A percentile compares a stretch with the other conserved stretches of the same genome.
These are phyloP conservation scores for Uronychia setigera DNA, from an alignment of 73 alveolate genomes.

Conservation along the genomic window DNA sequence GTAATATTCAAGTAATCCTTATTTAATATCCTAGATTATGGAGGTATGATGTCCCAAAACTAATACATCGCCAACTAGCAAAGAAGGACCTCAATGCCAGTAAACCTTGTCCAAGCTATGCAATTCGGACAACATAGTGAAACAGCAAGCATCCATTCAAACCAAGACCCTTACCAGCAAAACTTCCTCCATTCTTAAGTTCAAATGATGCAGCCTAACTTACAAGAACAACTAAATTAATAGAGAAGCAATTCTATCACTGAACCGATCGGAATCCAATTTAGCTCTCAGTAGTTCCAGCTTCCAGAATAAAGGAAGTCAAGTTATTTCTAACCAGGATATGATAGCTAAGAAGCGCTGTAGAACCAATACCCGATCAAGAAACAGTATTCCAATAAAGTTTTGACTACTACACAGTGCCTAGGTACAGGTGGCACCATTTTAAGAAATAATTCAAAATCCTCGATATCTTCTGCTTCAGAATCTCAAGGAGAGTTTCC, in stretches of 20 bases:
- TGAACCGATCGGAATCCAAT: background rate
- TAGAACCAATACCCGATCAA: too few relatives aligned
- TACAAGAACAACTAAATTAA: background rate
- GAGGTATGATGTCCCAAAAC: background rate
- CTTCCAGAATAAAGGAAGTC: background rate
- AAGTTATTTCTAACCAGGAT: background rate
- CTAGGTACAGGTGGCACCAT: too few relatives aligned
- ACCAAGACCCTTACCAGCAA: background rate
- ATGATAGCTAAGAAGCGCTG: too few relatives aligned
- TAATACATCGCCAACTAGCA: background rate
- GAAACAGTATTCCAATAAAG: too few relatives aligned
- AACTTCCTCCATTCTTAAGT: background rate
- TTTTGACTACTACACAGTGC: too few relatives aligned
- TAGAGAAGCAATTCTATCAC: background rate
- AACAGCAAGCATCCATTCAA: background rate
- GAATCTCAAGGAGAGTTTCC: background rate
- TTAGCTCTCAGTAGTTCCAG: background rate
- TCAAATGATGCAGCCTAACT: too few relatives aligned
- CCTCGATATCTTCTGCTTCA: background rate
- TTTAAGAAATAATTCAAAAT: background rate
- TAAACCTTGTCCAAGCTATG: background rate
- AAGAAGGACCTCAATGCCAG: constrained; percentile 1
- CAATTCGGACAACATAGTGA: background rate
- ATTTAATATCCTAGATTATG: too few relatives aligned
- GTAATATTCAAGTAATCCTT: too few relatives aligned